phyloP scores from a whole-genome alignment of 768 basidiomycete species.

The Leccinum disarticulatum region DNA sequence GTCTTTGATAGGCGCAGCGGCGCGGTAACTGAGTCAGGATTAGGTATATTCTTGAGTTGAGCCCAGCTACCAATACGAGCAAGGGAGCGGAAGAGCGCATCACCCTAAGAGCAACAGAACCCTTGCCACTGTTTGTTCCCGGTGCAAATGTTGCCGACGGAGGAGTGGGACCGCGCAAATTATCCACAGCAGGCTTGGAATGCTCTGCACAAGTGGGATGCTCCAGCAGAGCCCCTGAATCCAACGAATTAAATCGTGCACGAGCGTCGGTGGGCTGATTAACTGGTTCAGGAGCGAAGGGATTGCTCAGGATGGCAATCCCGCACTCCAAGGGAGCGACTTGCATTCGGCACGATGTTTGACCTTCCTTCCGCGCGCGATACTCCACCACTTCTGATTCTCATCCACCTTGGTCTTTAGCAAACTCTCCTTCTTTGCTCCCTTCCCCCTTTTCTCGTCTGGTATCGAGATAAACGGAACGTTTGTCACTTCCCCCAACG shows the following conservation, averaged over 20 bases:
- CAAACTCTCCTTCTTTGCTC: slow-evolving; percentile 34
- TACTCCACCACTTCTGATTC: slow-evolving; percentile 79
- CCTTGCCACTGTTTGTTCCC: slow-evolving; percentile 35
- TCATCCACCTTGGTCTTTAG: slow-evolving; percentile 45
- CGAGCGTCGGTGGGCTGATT: slow-evolving; percentile 34
- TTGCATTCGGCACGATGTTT: slow-evolving; percentile 39
- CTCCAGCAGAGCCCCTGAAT: slow-evolving; percentile 39
- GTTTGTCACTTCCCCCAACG: slow-evolving; percentile 61
- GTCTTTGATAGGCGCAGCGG: slow-evolving; percentile 28
- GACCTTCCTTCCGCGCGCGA: slow-evolving; percentile 62
- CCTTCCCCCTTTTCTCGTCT: slow-evolving; percentile 40
- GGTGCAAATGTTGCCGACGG: slow-evolving; percentile 35
- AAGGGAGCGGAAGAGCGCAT: slow-evolving; percentile 71
- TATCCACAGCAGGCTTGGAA: slow-evolving; percentile 12
- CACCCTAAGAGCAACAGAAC: slow-evolving; percentile 74
- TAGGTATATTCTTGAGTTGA: slow-evolving; percentile 47
- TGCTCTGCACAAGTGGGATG: slow-evolving; percentile 18
- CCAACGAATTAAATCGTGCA: slow-evolving; percentile 66
- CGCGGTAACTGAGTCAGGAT: slow-evolving; percentile 27
- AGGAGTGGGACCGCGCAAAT: slow-evolving; percentile 22
- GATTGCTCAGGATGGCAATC: slow-evolving; percentile 5
- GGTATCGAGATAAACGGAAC: slow-evolving; percentile 32
- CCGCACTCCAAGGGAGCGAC: background rate
- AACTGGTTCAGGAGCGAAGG: slow-evolving; percentile 48
- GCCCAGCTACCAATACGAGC: slow-evolving; percentile 76